Conservation (phyloP, 805 yeast genomes). For the Saturnispora hagleri region DNA sequence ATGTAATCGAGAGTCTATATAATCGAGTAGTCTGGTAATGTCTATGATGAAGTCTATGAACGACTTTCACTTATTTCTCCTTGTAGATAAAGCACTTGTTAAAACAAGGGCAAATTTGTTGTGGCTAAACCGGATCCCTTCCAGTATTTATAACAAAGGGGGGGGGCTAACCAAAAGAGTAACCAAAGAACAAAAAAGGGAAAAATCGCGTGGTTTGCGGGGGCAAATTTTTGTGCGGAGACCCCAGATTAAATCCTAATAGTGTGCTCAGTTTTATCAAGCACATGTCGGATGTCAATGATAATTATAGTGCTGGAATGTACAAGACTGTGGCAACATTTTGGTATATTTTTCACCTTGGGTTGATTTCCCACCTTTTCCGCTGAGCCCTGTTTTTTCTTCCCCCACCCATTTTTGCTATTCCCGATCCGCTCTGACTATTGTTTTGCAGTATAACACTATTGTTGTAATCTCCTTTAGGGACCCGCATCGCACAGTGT, state of each 20-base stretch:
- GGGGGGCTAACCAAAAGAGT: neutral
- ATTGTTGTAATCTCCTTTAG: neutral
- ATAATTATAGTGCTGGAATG: too few relatives aligned
- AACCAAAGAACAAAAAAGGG: neutral
- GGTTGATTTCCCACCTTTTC: neutral
- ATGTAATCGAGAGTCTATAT: neutral
- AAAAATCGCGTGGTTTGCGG: slow-evolving; percentile 1
- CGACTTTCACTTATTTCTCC: neutral
- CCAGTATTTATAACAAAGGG: neutral
- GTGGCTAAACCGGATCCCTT: neutral
- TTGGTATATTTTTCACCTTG: neutral
- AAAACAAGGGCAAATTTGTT: neutral
- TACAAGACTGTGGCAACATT: neutral
- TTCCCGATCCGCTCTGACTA: neutral
- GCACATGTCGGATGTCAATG: neutral
- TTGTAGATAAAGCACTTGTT: neutral
- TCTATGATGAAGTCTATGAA: neutral
- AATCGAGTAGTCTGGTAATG: neutral
- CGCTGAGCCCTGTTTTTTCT: neutral
- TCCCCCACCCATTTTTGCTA: neutral
- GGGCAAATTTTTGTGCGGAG: neutral
- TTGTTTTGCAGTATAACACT: neutral
- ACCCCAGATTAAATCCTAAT: neutral
- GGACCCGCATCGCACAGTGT: neutral
- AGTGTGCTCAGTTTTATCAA: neutral